Conservation (phyloP, 176 grass and related monocot species). For the sorghum (Sorghum bicolor) region DNA sequence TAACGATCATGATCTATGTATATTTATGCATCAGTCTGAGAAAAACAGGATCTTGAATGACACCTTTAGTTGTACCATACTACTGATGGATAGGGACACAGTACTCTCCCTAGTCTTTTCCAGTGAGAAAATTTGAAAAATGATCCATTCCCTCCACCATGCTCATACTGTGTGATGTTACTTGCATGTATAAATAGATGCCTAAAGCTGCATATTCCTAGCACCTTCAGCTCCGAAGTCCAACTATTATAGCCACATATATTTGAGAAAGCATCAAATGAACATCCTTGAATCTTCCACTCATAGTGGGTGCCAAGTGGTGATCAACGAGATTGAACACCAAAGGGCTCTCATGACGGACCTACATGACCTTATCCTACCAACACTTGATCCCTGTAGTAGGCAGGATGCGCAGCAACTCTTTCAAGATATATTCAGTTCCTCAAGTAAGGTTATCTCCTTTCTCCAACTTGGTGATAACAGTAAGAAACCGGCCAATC, state of each 20-base stretch:
- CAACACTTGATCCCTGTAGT: background rate
- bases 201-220: background rate
- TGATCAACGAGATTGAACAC: constrained; percentile 13
- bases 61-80: background rate
- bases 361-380: background rate
- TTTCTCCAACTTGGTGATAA: background rate
- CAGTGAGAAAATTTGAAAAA: constrained; percentile 22
- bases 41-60: background rate
- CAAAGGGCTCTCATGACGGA: background rate
- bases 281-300: constrained; percentile 11
- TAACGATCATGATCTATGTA: background rate
- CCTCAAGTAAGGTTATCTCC: constrained; percentile 21
- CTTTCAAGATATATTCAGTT: background rate
- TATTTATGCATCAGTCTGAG: background rate
- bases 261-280: background rate
- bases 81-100: background rate
- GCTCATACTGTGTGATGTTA: background rate
- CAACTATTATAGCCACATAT: background rate
- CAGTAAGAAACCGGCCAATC: background rate
- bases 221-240: background rate
- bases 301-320: background rate
- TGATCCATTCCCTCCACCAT: background rate
- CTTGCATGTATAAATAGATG: constrained; percentile 22
- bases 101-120: background rate
- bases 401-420: background rate